Base-by-base conservation (phyloP, 768 basidiomycete genomes). In the Leccinum barrowsii region DNA sequence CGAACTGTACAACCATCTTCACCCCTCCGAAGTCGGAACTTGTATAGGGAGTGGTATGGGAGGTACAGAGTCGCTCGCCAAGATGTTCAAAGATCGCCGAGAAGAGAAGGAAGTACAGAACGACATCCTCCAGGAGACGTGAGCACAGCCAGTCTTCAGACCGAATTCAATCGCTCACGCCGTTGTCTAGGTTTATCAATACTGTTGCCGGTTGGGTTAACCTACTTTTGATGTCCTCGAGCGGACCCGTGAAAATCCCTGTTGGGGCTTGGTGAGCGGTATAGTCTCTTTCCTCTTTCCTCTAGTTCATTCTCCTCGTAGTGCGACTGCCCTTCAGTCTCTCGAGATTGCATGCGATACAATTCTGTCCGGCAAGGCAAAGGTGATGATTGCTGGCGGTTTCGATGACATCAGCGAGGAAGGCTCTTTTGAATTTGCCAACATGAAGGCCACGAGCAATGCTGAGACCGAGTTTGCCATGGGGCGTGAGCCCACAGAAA, bases 401-500 rank as follows among this genome's bases (percentile, higher is more conserved):
- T 98, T 95, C 77, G 97, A 99, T 69, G 97, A 99, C 72, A 84
- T 98, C 72, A 91, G 89, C 63, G 97, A 99, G 74, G 97, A 99
- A 76, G 97, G 96, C 17, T 98, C 96, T 7, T 98, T 87, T 73
- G 96, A 99, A 74, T 99, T 99, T 75, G 97, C 94, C 52, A 98
- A 98, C 80, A 99, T 99, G 97, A 97, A 98, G 76, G 97, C 97
- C 1, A 99, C 97, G 5, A 93, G 90, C 76, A 98, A 96, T 69
- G 89, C 95, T 1, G 92, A 94, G 74, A 92, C 92, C 30, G 97
- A 99, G 74, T 92, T 98, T 69, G 96, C 95, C 4, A 97, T 97
- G 90, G 97, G 97, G 60, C 94, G 97, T 65, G 97, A 99, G 74
- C 95, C 97, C 6, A 94, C 92, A 40, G 97, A 99, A 74, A 95